Percentiles rank a stretch among this genome's conserved stretches.
Evolutionary conservation across 257 asterid species (phyloP).

Genomic region (Solanum clarkiae): DNA sequence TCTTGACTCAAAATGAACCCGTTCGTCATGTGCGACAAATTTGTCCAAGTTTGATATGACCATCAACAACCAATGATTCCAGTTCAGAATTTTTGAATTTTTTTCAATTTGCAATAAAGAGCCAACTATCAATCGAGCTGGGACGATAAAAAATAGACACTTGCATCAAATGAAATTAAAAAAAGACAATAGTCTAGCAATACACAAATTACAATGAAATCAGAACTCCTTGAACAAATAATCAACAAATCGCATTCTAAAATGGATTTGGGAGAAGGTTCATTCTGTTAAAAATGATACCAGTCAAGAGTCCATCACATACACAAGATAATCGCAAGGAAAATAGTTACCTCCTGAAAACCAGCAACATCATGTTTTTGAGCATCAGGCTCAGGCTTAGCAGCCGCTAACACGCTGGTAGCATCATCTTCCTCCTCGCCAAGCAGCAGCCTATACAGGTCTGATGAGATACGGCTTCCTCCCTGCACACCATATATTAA

Average conservation of each 20-base stretch:
- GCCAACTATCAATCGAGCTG: neutral
- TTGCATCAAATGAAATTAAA: neutral
- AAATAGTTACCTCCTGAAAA: slow-evolving; percentile 45
- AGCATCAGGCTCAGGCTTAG: slow-evolving; percentile 71
- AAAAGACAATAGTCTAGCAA: neutral
- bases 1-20: neutral
- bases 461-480: slow-evolving; percentile 78
- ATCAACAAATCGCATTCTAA: neutral
- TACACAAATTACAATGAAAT: neutral
- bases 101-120: neutral
- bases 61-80: neutral
- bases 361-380: slow-evolving; percentile 37
- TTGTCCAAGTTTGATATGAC: neutral
- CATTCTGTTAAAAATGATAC: neutral
- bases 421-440: slow-evolving; percentile 98
- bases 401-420: slow-evolving; percentile 74
- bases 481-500: slow-evolving; percentile 39
- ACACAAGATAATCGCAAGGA: neutral
- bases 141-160: neutral
- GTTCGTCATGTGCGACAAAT: neutral
- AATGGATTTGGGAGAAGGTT: neutral
- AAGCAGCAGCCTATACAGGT: slow-evolving; percentile 67
- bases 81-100: neutral
- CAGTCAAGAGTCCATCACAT: neutral
- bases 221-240: neutral